These are phyloP conservation scores for Chamaecrista fasciculata DNA, from an alignment of 306 rosid genomes.

Conservation along the genomic window DNA sequence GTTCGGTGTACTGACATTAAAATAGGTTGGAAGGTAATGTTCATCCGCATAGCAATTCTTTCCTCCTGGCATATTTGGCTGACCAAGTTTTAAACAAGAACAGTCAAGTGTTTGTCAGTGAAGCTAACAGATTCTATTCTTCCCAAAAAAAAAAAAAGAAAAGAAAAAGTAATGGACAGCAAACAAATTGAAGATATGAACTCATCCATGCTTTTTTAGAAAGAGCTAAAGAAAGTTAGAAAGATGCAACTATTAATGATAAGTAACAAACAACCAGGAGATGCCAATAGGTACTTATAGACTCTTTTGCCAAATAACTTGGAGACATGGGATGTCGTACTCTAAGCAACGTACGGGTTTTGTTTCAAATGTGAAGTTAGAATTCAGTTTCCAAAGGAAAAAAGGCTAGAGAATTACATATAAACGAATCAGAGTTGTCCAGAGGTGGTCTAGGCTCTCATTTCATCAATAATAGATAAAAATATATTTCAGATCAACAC, in stretches of 20 bases:
- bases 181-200: conserved; percentile 4
- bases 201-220: neutral
- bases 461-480: neutral
- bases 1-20: conserved; percentile 48
- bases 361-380: neutral
- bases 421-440: neutral
- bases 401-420: neutral
- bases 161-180: neutral
- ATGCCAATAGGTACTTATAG: no score
- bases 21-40: conserved; percentile 84
- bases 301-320: no score
- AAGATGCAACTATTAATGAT: neutral
- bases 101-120: conserved; percentile 20
- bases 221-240: neutral
- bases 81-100: conserved; percentile 21
- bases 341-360: neutral
- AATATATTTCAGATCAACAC: neutral
- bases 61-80: conserved; percentile 61
- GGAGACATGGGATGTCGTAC: neutral
- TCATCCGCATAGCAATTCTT: conserved; percentile 89
- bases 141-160: conserved; percentile 7
- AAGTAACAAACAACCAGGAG: neutral
- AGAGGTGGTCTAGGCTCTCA: neutral
- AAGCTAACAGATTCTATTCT: neutral
- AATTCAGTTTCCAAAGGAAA: conserved; percentile 1